Percentiles rank a stretch among this genome's conserved stretches.
Conservation (phyloP, 2,329 filamentous ascomycete genomes). For the Neopestalotiopsis clavispora region DNA sequence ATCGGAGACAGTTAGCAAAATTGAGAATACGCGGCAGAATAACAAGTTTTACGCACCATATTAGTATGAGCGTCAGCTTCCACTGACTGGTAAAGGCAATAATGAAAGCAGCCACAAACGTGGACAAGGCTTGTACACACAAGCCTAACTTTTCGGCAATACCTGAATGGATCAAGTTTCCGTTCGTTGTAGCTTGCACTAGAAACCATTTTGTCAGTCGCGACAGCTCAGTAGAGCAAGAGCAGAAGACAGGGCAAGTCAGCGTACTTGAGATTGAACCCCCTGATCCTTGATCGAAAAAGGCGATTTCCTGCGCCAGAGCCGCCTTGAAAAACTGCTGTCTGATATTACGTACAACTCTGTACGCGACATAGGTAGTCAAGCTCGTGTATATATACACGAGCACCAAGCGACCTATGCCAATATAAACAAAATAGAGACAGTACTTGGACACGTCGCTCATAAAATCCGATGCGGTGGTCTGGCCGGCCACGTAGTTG, state of each 20-base stretch:
- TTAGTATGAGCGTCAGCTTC: constrained; percentile 47
- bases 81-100: constrained; percentile 46
- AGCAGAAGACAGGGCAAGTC: not conserved
- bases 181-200: constrained; percentile 47
- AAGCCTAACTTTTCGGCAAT: constrained; percentile 46
- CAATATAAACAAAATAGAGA: constrained; percentile 35
- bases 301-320: constrained; percentile 45
- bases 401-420: constrained; percentile 25
- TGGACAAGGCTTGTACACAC: constrained; percentile 42
- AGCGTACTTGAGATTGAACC: constrained; percentile 34
- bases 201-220: not conserved
- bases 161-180: constrained; percentile 46
- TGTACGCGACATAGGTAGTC: constrained; percentile 48
- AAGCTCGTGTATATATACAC: constrained; percentile 33
- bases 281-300: constrained; percentile 39
- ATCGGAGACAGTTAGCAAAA: not conserved
- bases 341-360: constrained; percentile 44
- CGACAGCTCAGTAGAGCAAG: not conserved
- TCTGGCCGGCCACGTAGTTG: constrained; percentile 1
- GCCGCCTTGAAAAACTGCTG: constrained; percentile 47
- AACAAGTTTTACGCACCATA: constrained; percentile 1
- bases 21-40: not conserved
- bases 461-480: not conserved
- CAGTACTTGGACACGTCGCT: constrained; percentile 11
- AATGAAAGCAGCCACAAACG: constrained; percentile 43